Evolutionary conservation across 148 eudicot species (phyloP), one percentile per base, ranked within the genome.

Genomic region (Hydrangea macrophylla): DNA sequence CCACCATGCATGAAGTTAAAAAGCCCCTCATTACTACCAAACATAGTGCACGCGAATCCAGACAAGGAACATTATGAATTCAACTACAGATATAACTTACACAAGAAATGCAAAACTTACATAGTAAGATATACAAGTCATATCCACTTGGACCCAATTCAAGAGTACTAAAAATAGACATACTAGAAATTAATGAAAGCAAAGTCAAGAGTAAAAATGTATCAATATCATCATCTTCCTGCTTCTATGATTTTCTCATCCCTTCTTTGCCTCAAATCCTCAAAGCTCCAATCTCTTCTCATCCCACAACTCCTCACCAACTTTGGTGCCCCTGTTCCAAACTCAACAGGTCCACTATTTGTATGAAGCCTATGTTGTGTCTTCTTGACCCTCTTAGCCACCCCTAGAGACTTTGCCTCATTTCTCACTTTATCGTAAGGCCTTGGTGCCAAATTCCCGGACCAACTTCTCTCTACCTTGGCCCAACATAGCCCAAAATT

Each of bases 231-330:
- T 66, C 75, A 57, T 67, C 32, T 53, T 36, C 40, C 63, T 70
- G 58, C 58, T 67, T 57, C 75, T 69, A 64, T n/a, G n/a, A n/a
- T 69, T 50, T 42, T 48, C 37, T 73, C 53, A 23, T 60, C 62
- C 58, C 70, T 73, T 50, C n/a, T 31, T 5, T 42, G 68, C 13
- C 51, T 65, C 59, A 91, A 56, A 65, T 88, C 74, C 77, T 91
- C 95, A 58, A 91, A 85, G 77, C 95, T 91, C 97, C 97, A 91
- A 80, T 91, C 95, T 79, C 92, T 81, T 74, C 97, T 83, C 83
- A 83, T 69, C 27, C 92, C 97, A 20, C 79, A 68, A 68, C 95
- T 83, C 73, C 97, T 88, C 66, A 83, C 79, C 68, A 92, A 54
- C 73, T 70, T 82, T 0, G 97, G 97, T 40, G 72, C 62, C 3